Evolutionary conservation across 768 basidiomycete species (phyloP).

Genomic region (Suillus alpinus): DNA sequence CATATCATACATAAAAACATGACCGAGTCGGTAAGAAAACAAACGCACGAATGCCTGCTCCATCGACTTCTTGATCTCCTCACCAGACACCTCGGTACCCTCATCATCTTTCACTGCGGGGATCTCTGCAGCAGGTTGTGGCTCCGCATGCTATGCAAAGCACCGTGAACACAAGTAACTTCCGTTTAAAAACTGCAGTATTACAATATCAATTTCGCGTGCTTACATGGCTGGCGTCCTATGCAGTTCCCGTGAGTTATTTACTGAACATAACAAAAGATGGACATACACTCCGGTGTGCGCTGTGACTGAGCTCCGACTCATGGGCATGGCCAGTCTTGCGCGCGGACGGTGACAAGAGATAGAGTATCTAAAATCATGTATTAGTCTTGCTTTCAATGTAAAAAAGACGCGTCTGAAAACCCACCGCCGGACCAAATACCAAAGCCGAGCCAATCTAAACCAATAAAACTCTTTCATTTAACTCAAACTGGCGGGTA

Average conservation of each 20-base stretch:
- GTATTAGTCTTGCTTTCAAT: background rate
- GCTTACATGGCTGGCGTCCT: constrained; percentile 22
- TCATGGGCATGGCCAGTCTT: constrained; percentile 20
- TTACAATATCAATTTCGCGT: background rate
- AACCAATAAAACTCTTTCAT: background rate
- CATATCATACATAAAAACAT: constrained; percentile 3
- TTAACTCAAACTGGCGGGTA: background rate
- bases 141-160: constrained; percentile 15
- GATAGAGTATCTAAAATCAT: constrained; percentile 25
- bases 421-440: constrained; percentile 30
- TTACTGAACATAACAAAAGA: background rate
- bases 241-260: background rate
- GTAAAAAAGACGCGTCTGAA: background rate
- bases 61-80: constrained; percentile 31
- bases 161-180: constrained; percentile 4
- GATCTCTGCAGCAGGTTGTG: constrained; percentile 6
- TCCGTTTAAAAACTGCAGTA: background rate
- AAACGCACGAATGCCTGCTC: constrained; percentile 23
- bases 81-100: constrained; percentile 24
- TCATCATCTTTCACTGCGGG: constrained; percentile 27
- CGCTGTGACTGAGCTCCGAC: constrained; percentile 13
- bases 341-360: constrained; percentile 30
- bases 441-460: constrained; percentile 31
- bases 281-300: constrained; percentile 18
- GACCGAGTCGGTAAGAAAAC: background rate